Evolutionary conservation across 805 yeast species (phyloP), one percentile per base, ranked within the genome.

Genomic region (Yamadazyma kitorensis): DNA sequence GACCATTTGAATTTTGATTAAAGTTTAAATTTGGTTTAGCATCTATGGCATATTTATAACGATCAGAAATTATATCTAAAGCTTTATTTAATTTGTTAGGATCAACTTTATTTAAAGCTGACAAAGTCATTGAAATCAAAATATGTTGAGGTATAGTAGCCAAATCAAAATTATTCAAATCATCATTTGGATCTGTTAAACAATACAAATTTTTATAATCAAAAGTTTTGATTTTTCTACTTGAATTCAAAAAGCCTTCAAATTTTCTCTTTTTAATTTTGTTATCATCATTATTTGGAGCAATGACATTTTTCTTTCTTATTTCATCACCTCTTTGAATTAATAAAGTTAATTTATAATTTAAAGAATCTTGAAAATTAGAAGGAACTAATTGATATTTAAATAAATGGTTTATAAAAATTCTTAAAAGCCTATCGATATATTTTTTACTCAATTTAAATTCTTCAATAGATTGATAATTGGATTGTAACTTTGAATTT

Each of bases 141-240:
- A 82, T 67, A 32, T 78, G 76, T 15, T 72, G 73, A 4, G 93
- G 82, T 6, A 93, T 62, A 7, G 75, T 62, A 2, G 86, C 69
- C 36, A 86, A 74, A 54, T 91, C 91, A 51, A 86, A 82, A 24
- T 71, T 70, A 20, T 77, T 71, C 38, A 86, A 61, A 31, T 80
- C 80, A 49, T 81, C 78, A 25, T 64, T 59, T 20, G 78, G 63
- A 24, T 75, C 78, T 10, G 83, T 80, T 39, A 91, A 68, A 17
- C 81, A 75, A 54, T 76, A 93, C 26, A 89, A 61, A 11, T 80
- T 65, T 33, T 81, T 73, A 54, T 81, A 86, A 44, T 64, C 71
- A 13, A 52, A 31, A 5, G 51, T 33, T 29, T 51, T 56, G 10
- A 65, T 23, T 24, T 50, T 55, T 27, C 57, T 61, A 12, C 57